Evolutionary conservation across 176 grass and related monocot genomes (phyloP).

Genomic region (Echinochloa phyllopogon): DNA sequence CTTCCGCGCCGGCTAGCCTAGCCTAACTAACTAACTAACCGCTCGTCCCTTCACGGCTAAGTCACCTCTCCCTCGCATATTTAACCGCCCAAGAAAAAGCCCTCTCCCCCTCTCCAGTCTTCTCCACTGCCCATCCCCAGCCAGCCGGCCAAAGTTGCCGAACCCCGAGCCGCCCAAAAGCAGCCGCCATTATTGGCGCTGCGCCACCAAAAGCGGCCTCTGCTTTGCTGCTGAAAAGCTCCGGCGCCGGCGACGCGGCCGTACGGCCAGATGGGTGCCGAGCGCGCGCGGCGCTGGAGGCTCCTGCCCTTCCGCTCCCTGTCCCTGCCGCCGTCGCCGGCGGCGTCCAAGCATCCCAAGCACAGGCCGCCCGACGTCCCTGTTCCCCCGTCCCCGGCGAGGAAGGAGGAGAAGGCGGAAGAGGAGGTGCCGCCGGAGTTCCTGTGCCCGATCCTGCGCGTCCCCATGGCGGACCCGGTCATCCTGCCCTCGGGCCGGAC

Average conservation of each 20-base stretch:
- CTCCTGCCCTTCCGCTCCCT: slow-evolving; percentile 38
- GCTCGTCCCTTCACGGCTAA: slow-evolving; percentile 46
- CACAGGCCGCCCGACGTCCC: not conserved
- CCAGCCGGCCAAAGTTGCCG: slow-evolving; percentile 22
- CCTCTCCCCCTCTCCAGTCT: not conserved
- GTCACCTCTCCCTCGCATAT: slow-evolving; percentile 32
- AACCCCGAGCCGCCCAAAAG: not conserved
- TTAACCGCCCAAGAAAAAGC: not conserved
- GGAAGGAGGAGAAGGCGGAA: not conserved
- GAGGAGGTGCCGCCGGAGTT: slow-evolving; percentile 43
- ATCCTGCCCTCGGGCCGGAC: slow-evolving; percentile 62
- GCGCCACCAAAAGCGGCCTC: slow-evolving; percentile 29
- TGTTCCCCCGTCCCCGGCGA: not conserved
- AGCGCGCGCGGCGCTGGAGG: slow-evolving; percentile 53
- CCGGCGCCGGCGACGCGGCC: slow-evolving; percentile 17
- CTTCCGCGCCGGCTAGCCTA: not conserved
- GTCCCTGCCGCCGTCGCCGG: not conserved
- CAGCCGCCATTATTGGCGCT: slow-evolving; percentile 39
- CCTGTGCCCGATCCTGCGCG: slow-evolving; percentile 58
- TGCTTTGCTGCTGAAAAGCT: slow-evolving; percentile 26
- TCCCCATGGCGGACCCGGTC: slow-evolving; percentile 69
- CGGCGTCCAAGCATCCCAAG: not conserved
- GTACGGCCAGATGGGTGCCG: slow-evolving; percentile 46
- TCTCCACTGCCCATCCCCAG: not conserved
- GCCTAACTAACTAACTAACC: not conserved